Evolutionary conservation across 345 rosid genomes (phyloP).

Genomic region (Gossypium stocksii): DNA sequence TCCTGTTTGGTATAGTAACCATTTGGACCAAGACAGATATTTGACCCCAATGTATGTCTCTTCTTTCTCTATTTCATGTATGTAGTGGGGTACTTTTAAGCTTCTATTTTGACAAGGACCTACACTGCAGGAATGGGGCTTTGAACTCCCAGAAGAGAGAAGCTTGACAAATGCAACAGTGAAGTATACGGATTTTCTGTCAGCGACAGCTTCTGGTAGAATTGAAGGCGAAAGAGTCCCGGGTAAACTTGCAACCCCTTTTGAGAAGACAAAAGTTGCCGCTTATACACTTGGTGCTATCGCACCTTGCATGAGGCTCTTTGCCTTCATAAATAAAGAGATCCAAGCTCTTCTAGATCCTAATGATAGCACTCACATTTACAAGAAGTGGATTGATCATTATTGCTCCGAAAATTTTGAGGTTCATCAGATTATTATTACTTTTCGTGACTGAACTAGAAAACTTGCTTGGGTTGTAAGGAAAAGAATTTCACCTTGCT

Average conservation of each 20-base stretch:
- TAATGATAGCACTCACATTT: conserved; percentile 35
- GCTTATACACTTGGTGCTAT: conserved; percentile 54
- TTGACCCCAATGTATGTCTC: neutral
- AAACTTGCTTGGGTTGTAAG: neutral
- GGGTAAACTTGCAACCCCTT: conserved; percentile 51
- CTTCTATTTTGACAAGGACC: conserved; percentile 12
- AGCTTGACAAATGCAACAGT: conserved; percentile 23
- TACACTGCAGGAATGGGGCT: conserved; percentile 45
- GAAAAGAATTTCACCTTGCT: conserved; percentile 9
- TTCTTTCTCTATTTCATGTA: neutral
- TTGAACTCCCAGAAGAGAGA: conserved; percentile 34
- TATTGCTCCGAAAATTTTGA: conserved; percentile 42
- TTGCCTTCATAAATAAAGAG: conserved; percentile 38
- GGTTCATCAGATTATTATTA: conserved; percentile 25
- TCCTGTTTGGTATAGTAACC: neutral
- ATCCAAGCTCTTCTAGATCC: conserved; percentile 36
- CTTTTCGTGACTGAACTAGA: conserved; percentile 13
- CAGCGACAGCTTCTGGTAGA: conserved; percentile 53
- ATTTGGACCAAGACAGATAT: conserved; percentile 4
- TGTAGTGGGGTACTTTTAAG: neutral
- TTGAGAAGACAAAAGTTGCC: conserved; percentile 56
- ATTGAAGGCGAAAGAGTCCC: conserved; percentile 44
- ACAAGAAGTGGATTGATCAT: conserved; percentile 51
- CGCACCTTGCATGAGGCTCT: conserved; percentile 49
- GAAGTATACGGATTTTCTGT: conserved; percentile 42